phyloP scores from a whole-genome alignment of 129 eudicot genomes.

The Ambrosia trifida region DNA sequence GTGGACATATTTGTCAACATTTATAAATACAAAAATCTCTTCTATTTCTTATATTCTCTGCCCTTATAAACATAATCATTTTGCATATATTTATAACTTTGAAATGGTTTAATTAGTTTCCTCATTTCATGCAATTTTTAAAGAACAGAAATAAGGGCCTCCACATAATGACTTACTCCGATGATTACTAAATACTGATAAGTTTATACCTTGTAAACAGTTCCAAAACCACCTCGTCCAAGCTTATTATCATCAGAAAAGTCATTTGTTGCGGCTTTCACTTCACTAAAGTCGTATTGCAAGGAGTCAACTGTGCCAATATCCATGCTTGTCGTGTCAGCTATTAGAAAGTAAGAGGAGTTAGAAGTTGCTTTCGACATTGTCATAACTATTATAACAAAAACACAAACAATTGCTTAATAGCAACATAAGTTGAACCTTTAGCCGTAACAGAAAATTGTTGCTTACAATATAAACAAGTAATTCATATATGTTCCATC shows the following conservation, averaged over 20 bases:
- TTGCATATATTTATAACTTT: background rate
- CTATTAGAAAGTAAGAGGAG: background rate
- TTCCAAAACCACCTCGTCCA: conserved; percentile 5
- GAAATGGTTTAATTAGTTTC: background rate
- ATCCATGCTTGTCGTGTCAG: background rate
- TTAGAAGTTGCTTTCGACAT: background rate
- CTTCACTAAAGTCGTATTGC: background rate
- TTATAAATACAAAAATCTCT: no score
- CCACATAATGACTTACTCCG: background rate
- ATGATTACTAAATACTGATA: background rate
- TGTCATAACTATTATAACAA: background rate
- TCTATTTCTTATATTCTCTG: no score
- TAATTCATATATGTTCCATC: no score
- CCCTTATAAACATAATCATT: background rate
- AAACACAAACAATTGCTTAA: background rate
- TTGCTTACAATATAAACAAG: no score
- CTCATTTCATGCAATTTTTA: background rate
- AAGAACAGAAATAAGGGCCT: background rate
- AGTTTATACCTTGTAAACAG: background rate
- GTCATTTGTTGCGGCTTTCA: conserved; percentile 10
- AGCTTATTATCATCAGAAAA: background rate
- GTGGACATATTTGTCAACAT: no score
- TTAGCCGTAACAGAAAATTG: no score
- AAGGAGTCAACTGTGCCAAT: background rate
- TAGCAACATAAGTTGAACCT: no score